Conservation (phyloP, 495 filamentous ascomycete species). For the Penicillium herquei region DNA sequence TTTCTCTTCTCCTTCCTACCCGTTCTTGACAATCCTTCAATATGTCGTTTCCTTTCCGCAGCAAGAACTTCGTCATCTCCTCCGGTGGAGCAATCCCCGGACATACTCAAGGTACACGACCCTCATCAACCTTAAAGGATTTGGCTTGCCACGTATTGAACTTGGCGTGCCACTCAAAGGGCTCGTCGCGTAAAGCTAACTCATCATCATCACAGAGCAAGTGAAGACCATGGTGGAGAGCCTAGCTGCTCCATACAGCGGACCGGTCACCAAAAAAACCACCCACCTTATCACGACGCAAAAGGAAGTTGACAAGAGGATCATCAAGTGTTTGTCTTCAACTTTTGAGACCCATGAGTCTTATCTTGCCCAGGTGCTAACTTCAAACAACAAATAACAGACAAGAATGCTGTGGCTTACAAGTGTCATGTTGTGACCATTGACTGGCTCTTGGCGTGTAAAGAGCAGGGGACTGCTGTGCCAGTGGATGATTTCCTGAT, state of each 20-base stretch:
- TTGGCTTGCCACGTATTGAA: too few species aligned
- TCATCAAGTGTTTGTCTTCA: slow-evolving; percentile 31
- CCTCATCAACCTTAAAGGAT: too few species aligned
- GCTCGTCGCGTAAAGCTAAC: too few species aligned
- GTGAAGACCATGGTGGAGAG: slow-evolving; percentile 37
- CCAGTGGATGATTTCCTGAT: slow-evolving; percentile 41
- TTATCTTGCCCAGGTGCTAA: too few species aligned
- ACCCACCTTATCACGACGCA: slow-evolving; percentile 62
- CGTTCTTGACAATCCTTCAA: neutral
- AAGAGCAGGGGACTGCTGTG: slow-evolving; percentile 39
- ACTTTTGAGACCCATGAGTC: neutral
- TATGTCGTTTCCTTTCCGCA: neutral
- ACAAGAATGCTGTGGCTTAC: neutral
- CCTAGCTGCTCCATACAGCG: slow-evolving; percentile 50
- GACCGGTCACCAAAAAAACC: slow-evolving; percentile 44
- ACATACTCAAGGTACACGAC: slow-evolving; percentile 48
- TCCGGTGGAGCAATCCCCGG: slow-evolving; percentile 60
- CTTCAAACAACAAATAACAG: too few species aligned
- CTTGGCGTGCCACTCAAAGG: too few species aligned
- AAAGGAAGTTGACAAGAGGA: slow-evolving; percentile 50
- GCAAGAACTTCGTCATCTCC: slow-evolving; percentile 48
- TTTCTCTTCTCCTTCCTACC: neutral
- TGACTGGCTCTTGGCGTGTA: slow-evolving; percentile 60
- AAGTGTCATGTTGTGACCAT: slow-evolving; percentile 56
- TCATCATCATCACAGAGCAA: slow-evolving; percentile 23